phyloP scores from a whole-genome alignment of 768 basidiomycete species.

The Boletus pseudopeckii region DNA sequence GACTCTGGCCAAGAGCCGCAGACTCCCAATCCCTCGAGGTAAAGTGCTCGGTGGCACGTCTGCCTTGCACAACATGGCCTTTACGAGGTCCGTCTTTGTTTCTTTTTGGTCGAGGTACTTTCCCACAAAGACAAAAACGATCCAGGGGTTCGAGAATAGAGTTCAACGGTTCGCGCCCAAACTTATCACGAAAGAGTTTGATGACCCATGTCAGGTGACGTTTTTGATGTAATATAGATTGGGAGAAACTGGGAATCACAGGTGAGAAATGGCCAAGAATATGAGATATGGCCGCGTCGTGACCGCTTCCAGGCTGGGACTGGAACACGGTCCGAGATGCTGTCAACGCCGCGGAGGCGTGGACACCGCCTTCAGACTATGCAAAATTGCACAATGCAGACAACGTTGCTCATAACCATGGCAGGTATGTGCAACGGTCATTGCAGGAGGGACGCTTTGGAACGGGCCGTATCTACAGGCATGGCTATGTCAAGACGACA shows the following conservation, averaged over 20 bases:
- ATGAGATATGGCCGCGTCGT: not conserved
- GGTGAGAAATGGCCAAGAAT: constrained; percentile 4
- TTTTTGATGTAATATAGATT: not conserved
- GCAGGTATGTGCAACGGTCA: constrained; percentile 5
- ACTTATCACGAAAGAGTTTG: not conserved
- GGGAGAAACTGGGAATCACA: constrained; percentile 13
- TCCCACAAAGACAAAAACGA: not conserved
- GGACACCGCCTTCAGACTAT: constrained; percentile 11
- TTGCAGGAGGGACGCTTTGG: not conserved
- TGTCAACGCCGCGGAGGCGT: constrained; percentile 12
- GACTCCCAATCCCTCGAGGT: constrained; percentile 5
- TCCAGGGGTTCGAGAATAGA: constrained; percentile 15
- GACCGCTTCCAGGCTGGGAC: constrained; percentile 10
- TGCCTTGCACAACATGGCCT: constrained; percentile 13
- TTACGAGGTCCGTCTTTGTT: constrained; percentile 1
- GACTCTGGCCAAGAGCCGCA: constrained; percentile 1
- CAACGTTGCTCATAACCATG: constrained; percentile 6
- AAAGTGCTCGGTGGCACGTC: constrained; percentile 16
- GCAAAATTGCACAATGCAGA: constrained; percentile 14
- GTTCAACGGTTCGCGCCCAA: constrained; percentile 2
- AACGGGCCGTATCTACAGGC: not conserved
- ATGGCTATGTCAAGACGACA: constrained; percentile 13
- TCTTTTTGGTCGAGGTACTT: not conserved
- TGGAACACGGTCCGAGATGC: constrained; percentile 12
- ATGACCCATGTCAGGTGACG: not conserved